These are phyloP conservation scores for Grifola frondosa DNA, from an alignment of 1,284 basidiomycete species.

Conservation along the genomic window DNA sequence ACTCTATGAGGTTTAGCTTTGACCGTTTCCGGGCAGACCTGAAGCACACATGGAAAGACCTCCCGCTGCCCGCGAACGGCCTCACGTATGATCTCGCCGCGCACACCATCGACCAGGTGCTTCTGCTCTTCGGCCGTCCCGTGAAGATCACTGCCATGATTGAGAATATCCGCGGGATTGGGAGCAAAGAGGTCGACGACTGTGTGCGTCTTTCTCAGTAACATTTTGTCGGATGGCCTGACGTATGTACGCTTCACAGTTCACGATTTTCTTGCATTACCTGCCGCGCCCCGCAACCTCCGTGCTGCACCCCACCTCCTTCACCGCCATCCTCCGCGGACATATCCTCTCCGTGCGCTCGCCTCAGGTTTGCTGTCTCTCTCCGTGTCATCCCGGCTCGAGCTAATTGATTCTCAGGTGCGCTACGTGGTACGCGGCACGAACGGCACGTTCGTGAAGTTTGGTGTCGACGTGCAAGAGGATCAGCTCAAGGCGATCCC, in stretches of 20 bases:
- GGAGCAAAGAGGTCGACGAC: constrained; percentile 67
- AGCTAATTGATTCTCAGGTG: too few species aligned
- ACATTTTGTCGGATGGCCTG: not conserved
- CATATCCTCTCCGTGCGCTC: constrained; percentile 66
- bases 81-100: constrained; percentile 65
- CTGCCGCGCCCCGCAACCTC: constrained; percentile 22
- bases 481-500: constrained; percentile 60
- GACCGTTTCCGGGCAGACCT: constrained; percentile 73
- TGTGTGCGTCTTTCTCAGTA: constrained; percentile 40
- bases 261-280: constrained; percentile 70
- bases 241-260: constrained; percentile 38
- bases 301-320: constrained; percentile 47
- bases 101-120: constrained; percentile 76
- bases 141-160: constrained; percentile 66
- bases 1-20: constrained; percentile 45
- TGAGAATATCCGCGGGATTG: constrained; percentile 66
- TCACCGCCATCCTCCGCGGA: constrained; percentile 69
- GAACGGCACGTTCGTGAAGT: constrained; percentile 73
- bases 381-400: too few species aligned
- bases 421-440: constrained; percentile 72
- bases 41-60: constrained; percentile 74
- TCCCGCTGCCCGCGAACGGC: constrained; percentile 51
- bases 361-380: too few species aligned
- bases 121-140: constrained; percentile 78
- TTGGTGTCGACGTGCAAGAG: constrained; percentile 79